Conservation (phyloP, 2,329 filamentous ascomycete genomes). For the Exophiala spinifera region DNA sequence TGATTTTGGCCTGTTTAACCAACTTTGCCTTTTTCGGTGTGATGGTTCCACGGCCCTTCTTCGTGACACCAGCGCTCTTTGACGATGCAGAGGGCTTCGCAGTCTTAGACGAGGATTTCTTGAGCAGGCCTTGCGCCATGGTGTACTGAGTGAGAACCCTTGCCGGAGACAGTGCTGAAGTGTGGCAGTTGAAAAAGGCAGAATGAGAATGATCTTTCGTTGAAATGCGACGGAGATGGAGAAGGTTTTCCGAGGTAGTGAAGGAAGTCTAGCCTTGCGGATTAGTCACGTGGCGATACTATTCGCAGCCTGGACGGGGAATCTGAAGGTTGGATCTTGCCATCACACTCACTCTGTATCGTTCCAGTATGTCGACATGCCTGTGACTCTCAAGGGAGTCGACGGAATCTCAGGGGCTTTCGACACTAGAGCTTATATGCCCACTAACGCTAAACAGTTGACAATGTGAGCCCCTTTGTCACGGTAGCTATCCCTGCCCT, state of each 20-base stretch:
- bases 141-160: neutral
- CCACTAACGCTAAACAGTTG: no score
- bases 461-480: neutral
- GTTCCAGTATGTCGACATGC: no score
- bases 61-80: conserved; percentile 43
- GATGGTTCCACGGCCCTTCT: conserved; percentile 60
- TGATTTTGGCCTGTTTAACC: conserved; percentile 60
- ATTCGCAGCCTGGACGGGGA: no score
- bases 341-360: no score
- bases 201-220: neutral
- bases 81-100: conserved; percentile 7
- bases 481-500: no score
- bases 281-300: neutral
- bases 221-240: neutral
- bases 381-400: neutral
- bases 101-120: conserved; percentile 19
- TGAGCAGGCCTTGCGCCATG: conserved; percentile 29
- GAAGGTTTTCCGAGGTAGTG: neutral
- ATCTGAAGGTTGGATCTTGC: no score
- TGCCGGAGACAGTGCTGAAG: neutral
- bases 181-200: neutral
- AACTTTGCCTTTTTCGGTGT: conserved; percentile 64
- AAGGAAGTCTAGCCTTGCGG: neutral
- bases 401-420: neutral
- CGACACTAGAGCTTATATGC: neutral